Evolutionary conservation across 2,329 filamentous ascomycete genomes (phyloP).

Genomic region (Dactylellina haptotyla): DNA sequence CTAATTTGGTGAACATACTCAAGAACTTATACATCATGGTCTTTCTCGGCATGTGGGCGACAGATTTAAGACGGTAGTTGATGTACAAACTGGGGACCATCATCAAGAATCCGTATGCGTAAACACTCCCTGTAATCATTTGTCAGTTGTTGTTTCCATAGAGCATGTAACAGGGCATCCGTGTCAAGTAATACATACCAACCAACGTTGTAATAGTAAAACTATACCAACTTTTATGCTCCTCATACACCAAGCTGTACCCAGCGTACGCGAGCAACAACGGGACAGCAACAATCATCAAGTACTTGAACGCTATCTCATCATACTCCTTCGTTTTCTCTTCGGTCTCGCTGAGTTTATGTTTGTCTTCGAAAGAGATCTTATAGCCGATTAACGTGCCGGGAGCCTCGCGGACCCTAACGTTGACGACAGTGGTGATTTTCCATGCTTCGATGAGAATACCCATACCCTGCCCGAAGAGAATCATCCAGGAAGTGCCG

Average conservation of each 20-base stretch:
- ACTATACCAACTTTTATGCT: conserved; percentile 97
- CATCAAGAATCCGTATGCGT: conserved; percentile 98
- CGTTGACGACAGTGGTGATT: conserved; percentile 92
- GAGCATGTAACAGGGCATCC: not conserved
- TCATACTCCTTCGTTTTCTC: conserved; percentile 99
- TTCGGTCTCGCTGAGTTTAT: conserved; percentile 92
- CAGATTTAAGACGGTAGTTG: conserved; percentile 95
- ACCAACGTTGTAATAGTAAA: conserved; percentile 95
- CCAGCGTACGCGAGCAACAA: conserved; percentile 86
- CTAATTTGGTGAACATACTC: conserved; percentile 21
- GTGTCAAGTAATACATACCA: conserved; percentile 65
- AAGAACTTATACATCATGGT: conserved; percentile 71
- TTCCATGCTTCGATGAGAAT: conserved; percentile 88
- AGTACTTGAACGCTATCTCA: conserved; percentile 95
- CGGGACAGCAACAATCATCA: conserved; percentile 91
- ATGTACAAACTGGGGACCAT: conserved; percentile 98
- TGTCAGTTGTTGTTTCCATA: not conserved
- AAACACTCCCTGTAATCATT: conserved; percentile 67
- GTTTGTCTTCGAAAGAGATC: conserved; percentile 92
- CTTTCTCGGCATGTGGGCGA: conserved; percentile 95
- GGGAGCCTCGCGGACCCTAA: conserved; percentile 76
- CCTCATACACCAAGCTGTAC: conserved; percentile 92
- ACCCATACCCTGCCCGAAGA: conserved; percentile 89
- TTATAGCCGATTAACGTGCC: conserved; percentile 80
- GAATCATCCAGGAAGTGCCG: conserved; percentile 98